phyloP scores from a whole-genome alignment of 306 rosid species.

The Morella rubra region DNA sequence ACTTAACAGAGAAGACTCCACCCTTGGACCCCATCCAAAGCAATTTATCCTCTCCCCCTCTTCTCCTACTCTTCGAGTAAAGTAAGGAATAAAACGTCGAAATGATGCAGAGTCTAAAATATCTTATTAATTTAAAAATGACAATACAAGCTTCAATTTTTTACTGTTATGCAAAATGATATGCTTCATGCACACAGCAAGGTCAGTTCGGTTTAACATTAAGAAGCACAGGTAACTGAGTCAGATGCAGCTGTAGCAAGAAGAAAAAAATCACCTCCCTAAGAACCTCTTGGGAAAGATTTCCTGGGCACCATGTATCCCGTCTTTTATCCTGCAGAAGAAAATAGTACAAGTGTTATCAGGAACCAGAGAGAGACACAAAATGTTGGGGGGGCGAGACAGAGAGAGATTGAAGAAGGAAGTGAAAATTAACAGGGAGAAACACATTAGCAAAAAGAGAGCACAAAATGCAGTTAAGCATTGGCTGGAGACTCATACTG shows the following conservation, averaged over 20 bases:
- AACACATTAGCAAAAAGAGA: not conserved
- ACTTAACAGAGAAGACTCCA: too few relatives aligned
- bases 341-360: constrained; percentile 35
- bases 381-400: too few relatives aligned
- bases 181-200: too few relatives aligned
- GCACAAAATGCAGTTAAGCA: not conserved
- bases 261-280: constrained; percentile 53
- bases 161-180: too few relatives aligned
- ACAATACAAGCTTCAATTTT: too few relatives aligned
- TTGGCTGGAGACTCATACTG: not conserved
- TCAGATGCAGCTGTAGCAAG: constrained; percentile 8
- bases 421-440: not conserved
- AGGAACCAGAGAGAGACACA: constrained; percentile 11
- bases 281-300: constrained; percentile 45
- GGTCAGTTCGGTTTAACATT: constrained; percentile 12
- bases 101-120: too few relatives aligned
- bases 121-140: too few relatives aligned
- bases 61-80: too few relatives aligned
- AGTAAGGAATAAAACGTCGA: too few relatives aligned
- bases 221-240: constrained; percentile 13
- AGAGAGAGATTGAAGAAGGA: not conserved
- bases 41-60: too few relatives aligned
- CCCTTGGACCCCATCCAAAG: too few relatives aligned
- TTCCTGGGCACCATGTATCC: constrained; percentile 93
- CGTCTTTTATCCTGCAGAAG: constrained; percentile 81